Conservation (phyloP, 176 grass and related monocot species). For the Aegilops longissima region DNA sequence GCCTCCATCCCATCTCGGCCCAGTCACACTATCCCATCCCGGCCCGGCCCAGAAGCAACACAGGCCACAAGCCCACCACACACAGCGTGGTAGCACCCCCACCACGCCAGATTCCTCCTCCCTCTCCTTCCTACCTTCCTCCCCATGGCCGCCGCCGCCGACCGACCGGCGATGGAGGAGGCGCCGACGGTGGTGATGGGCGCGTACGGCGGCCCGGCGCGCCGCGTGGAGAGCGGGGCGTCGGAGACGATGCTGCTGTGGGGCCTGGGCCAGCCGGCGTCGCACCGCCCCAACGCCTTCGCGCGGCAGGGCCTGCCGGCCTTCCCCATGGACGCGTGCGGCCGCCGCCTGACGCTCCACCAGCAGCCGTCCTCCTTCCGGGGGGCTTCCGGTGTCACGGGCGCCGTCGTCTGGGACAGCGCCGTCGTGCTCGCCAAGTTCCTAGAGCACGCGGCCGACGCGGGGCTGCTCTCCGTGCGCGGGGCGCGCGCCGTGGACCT, state of each 20-base stretch:
- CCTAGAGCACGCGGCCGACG: constrained; percentile 80
- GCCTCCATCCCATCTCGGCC: too few relatives aligned
- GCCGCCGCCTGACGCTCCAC: constrained; percentile 55
- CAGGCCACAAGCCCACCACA: neutral
- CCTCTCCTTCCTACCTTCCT: neutral
- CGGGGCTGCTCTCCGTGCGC: constrained; percentile 30
- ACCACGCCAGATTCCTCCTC: neutral
- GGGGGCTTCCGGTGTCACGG: constrained; percentile 65
- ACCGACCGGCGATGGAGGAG: neutral
- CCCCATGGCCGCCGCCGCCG: neutral
- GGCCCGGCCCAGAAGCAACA: neutral
- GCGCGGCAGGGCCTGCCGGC: constrained; percentile 56
- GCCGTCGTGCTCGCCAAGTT: constrained; percentile 84
- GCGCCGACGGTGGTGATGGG: constrained; percentile 28
- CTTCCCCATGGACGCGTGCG: constrained; percentile 71
- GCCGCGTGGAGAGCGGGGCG: constrained; percentile 40
- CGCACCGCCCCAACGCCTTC: constrained; percentile 67
- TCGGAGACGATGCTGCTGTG: constrained; percentile 83
- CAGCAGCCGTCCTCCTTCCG: constrained; percentile 83
- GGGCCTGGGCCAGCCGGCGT: constrained; percentile 51
- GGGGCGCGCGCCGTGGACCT: constrained; percentile 59
- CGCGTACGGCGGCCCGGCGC: constrained; percentile 35
- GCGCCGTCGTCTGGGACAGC: constrained; percentile 94
- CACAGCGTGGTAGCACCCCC: too few relatives aligned
- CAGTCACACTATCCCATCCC: neutral